A percentile compares a stretch with the other conserved stretches of the same genome.
These are phyloP conservation scores for Xylariaceae sp. DNA, from an alignment of 2,329 filamentous ascomycete species.

Conservation along the genomic window DNA sequence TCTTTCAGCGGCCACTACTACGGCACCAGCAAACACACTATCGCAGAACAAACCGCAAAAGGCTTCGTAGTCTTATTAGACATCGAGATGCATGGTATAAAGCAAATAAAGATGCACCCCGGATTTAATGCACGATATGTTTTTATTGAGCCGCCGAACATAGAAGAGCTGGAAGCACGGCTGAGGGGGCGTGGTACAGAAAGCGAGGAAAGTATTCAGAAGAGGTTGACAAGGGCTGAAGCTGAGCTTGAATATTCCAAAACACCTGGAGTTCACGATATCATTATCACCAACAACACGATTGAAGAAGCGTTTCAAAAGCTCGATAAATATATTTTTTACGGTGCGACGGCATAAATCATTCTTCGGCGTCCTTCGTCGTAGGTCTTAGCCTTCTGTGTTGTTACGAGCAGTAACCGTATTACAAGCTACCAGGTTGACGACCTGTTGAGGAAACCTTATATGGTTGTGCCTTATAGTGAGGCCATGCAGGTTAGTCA, in stretches of 20 bases:
- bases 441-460: too few relatives aligned
- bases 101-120: slow-evolving; percentile 3
- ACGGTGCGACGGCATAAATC: too few relatives aligned
- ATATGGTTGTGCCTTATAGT: too few relatives aligned
- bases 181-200: slow-evolving; percentile 8
- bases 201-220: slow-evolving; percentile 8
- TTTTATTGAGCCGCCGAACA: slow-evolving; percentile 10
- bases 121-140: slow-evolving; percentile 8
- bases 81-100: slow-evolving; percentile 11
- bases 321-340: too few relatives aligned
- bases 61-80: slow-evolving; percentile 10
- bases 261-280: slow-evolving; percentile 8
- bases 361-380: too few relatives aligned
- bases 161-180: slow-evolving; percentile 8
- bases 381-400: too few relatives aligned
- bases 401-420: too few relatives aligned
- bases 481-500: too few relatives aligned
- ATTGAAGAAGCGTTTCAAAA: slow-evolving; percentile 8
- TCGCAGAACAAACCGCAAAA: slow-evolving; percentile 10
- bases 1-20: slow-evolving; percentile 10
- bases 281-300: slow-evolving; percentile 8
- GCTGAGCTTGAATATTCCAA: slow-evolving; percentile 11
- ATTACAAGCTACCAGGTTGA: too few relatives aligned
- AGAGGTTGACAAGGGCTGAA: slow-evolving; percentile 4
- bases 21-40: slow-evolving; percentile 11